phyloP scores from a whole-genome alignment of 225 moss, liverwort and hornwort species.

The Bryum argenteum region DNA sequence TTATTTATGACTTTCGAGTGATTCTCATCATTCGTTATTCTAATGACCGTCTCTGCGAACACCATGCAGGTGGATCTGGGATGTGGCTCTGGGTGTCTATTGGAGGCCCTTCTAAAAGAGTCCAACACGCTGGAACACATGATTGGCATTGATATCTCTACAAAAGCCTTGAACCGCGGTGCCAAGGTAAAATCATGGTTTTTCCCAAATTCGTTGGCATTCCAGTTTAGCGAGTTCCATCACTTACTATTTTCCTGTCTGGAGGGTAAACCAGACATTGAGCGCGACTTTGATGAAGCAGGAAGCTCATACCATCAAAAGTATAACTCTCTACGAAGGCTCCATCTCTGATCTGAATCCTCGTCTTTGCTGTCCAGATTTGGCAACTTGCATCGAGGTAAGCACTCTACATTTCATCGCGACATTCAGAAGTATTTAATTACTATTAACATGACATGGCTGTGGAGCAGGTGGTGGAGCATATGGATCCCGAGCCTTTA shows the following conservation, averaged over 20 bases:
- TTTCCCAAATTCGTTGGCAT: too few relatives aligned
- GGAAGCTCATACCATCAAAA: constrained; percentile 52
- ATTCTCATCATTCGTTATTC: background rate
- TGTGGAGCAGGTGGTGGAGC: constrained; percentile 89
- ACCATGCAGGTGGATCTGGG: constrained; percentile 85
- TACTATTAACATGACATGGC: background rate
- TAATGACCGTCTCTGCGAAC: constrained; percentile 19
- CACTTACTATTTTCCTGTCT: constrained; percentile 18
- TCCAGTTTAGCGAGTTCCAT: constrained; percentile 28
- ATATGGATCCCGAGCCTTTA: constrained; percentile 95
- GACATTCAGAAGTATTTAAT: too few relatives aligned
- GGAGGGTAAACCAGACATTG: constrained; percentile 45
- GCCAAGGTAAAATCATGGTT: constrained; percentile 65
- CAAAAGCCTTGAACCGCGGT: constrained; percentile 84
- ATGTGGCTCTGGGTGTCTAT: constrained; percentile 94
- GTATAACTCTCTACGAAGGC: constrained; percentile 76
- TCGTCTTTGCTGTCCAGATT: constrained; percentile 59
- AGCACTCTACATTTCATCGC: background rate
- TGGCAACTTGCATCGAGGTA: constrained; percentile 97
- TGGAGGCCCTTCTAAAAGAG: constrained; percentile 79
- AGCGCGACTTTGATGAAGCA: constrained; percentile 66
- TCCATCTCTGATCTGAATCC: constrained; percentile 72
- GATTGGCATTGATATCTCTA: constrained; percentile 86
- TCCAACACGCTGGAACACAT: constrained; percentile 69
- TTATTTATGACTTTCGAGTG: constrained; percentile 10